Evolutionary conservation across 345 rosid species (phyloP), one percentile per base, ranked within the genome.

Genomic region (Citrus unshiu): DNA sequence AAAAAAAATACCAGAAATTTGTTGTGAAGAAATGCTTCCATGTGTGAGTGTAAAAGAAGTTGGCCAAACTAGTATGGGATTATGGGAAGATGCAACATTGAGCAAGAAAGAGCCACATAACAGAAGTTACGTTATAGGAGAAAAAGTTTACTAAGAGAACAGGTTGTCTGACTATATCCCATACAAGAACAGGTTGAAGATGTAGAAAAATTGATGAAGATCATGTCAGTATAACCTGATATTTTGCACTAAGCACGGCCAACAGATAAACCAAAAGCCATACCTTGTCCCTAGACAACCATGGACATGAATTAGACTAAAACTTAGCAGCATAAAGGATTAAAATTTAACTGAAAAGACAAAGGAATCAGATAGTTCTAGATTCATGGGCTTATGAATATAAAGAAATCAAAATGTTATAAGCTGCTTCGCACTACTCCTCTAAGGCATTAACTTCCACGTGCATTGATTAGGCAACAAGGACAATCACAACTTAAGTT

Each of bases 251-350:
- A 72, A 63, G 78, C 73, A 70, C 49, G 25, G 68, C 72, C 59
- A 81, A 71, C 72, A 43, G 78, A 70, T 54, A 74, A 77, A 70
- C 75, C 81, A 76, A 67, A 75, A 60, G 77, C 78, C 62, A 43
- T 35, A 75, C 54, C 57, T 62, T 25, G 51, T 68, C 75, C 83
- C 77, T 73, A 63, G 57, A 68, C 71, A 79, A 40, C 34, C 34
- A 79, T 65, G 74, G 78, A 29, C 77, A 62, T 70, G 27, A 58
- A 67, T 64, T 43, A 72, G 75, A 78, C 79, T 56, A 67, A 39
- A 78, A 62, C 43, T 57, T 49, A n/a, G 70, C 35, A 64, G 82
- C 60, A 71, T 75, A 24, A 40, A 22, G 10, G 74, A 24, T 25
- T 19, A 25, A 62, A 4, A 73, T 24, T 72, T 14, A 63, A n/a